These are phyloP conservation scores for Russula sp. DNA, from an alignment of 768 basidiomycete species.

Conservation along the genomic window DNA sequence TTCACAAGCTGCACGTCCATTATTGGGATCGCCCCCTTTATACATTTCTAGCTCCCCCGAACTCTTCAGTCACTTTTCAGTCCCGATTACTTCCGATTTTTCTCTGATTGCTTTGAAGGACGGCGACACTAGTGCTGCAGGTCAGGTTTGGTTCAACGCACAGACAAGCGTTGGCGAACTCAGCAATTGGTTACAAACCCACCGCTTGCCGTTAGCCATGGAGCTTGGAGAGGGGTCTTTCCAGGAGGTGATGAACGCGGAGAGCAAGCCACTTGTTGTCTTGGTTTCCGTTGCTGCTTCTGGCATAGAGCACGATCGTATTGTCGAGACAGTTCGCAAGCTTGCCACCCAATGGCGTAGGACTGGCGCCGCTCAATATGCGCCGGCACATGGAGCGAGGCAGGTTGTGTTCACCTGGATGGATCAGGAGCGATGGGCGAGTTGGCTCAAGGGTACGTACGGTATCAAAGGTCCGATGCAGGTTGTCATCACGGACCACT, in stretches of 20 bases:
- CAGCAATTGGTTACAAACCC: constrained; percentile 50
- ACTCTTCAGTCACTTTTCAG: constrained; percentile 33
- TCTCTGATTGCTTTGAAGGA: constrained; percentile 66
- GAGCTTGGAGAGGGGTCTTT: constrained; percentile 79
- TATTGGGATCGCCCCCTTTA: constrained; percentile 45
- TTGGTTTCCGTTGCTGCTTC: constrained; percentile 48
- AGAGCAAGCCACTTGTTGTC: constrained; percentile 69
- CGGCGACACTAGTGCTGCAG: constrained; percentile 45
- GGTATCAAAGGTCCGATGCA: constrained; percentile 43
- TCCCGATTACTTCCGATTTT: constrained; percentile 38
- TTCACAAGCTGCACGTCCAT: constrained; percentile 47
- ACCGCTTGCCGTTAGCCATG: constrained; percentile 66
- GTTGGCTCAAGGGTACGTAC: constrained; percentile 93
- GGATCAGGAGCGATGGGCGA: constrained; percentile 76
- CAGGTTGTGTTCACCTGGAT: constrained; percentile 87
- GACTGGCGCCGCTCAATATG: constrained; percentile 30
- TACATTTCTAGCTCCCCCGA: constrained; percentile 35
- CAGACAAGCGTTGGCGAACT: constrained; percentile 16
- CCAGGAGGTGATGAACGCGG: constrained; percentile 80
- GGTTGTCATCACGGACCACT: constrained; percentile 78
- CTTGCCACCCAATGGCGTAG: constrained; percentile 58
- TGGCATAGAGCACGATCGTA: constrained; percentile 32
- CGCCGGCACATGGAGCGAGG: constrained; percentile 29
- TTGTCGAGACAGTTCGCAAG: constrained; percentile 44
- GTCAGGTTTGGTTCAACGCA: constrained; percentile 34